These are phyloP conservation scores for Colletotrichum tabaci DNA, from an alignment of 2,329 filamentous ascomycete species.

Conservation along the genomic window DNA sequence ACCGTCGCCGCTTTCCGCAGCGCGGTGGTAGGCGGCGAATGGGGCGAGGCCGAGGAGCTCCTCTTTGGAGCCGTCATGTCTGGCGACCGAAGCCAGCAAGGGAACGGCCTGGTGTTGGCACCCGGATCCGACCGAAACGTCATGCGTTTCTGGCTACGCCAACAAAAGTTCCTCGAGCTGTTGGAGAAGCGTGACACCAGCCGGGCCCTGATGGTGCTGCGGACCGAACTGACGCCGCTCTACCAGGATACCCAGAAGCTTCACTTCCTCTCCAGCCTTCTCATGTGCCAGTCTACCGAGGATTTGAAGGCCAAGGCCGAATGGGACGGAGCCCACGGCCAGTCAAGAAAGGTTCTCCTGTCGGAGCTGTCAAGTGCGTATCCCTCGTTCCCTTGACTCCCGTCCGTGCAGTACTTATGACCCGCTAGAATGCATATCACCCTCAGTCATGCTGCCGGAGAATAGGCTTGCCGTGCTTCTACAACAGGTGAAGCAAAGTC, in stretches of 20 bases:
- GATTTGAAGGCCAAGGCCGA: constrained; percentile 82
- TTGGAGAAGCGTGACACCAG: constrained; percentile 82
- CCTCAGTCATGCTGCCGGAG: constrained; percentile 96
- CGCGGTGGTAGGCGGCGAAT: constrained; percentile 85
- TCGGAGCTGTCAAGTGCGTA: constrained; percentile 85
- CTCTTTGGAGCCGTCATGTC: constrained; percentile 69
- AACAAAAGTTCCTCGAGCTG: constrained; percentile 95
- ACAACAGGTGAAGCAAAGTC: constrained; percentile 85
- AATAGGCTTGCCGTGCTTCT: constrained; percentile 87
- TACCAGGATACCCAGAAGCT: constrained; percentile 83
- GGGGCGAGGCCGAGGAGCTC: constrained; percentile 87
- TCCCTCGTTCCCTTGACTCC: neutral
- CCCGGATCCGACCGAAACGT: constrained; percentile 81
- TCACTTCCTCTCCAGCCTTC: constrained; percentile 87
- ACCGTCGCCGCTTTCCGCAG: constrained; percentile 88
- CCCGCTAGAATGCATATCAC: constrained; percentile 84
- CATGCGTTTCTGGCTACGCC: constrained; percentile 90
- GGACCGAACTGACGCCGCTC: constrained; percentile 89
- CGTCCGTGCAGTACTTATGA: constrained; percentile 44
- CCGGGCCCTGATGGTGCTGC: constrained; percentile 84
- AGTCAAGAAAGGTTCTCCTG: constrained; percentile 81
- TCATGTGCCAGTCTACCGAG: constrained; percentile 88
- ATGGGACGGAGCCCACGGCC: constrained; percentile 87
- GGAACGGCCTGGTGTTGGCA: constrained; percentile 79
- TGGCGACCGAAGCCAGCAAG: constrained; percentile 52